phyloP scores from a whole-genome alignment of 306 rosid genomes.

The Gastrolobium bilobum region DNA sequence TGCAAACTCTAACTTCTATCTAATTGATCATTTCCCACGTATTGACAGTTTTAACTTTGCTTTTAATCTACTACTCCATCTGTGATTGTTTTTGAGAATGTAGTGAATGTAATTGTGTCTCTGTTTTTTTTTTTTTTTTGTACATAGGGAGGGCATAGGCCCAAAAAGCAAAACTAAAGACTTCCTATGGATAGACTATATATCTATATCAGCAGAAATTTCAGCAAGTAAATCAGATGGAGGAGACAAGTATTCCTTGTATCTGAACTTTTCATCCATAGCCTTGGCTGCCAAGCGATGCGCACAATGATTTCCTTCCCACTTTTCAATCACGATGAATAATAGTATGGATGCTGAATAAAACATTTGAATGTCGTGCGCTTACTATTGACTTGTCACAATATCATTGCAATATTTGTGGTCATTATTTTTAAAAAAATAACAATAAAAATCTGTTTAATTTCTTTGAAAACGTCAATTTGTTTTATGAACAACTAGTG shows the following conservation, averaged over 20 bases:
- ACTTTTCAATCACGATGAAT: no score
- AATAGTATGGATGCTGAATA: no score
- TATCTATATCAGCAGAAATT: no score
- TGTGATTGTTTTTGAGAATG: neutral
- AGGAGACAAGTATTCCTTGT: no score
- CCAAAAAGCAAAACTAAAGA: no score
- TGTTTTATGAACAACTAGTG: constrained; percentile 9
- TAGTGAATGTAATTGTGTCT: constrained; percentile 1
- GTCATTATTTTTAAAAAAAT: neutral
- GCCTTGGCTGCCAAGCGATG: no score
- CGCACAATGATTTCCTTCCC: no score
- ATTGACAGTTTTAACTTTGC: constrained; percentile 31
- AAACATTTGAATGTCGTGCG: no score
- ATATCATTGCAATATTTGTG: neutral
- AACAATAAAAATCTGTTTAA: neutral
- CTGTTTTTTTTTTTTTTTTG: neutral
- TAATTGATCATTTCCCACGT: constrained; percentile 21
- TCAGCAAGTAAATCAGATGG: no score
- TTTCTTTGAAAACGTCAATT: constrained; percentile 5
- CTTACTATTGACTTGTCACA: neutral
- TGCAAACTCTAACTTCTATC: constrained; percentile 38
- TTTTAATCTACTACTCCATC: neutral
- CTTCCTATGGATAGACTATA: no score
- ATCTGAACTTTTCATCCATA: no score
- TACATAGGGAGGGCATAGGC: no score